These are phyloP conservation scores for Streptanthus diversifolius DNA, from an alignment of 345 rosid genomes.

Conservation along the genomic window DNA sequence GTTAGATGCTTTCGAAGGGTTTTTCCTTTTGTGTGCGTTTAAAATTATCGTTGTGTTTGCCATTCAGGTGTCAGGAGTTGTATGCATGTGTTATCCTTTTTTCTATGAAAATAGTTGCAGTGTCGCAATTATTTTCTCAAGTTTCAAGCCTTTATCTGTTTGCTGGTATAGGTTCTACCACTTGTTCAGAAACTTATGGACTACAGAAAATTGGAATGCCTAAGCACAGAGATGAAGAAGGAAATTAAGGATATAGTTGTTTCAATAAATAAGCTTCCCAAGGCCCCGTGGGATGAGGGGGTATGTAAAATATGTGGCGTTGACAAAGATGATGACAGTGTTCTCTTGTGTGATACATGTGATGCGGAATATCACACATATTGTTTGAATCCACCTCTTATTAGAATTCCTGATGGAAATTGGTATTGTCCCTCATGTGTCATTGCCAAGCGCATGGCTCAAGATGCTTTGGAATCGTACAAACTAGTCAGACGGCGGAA, in stretches of 20 bases:
- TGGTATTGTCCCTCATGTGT: slow-evolving; percentile 99
- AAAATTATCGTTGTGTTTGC: not conserved
- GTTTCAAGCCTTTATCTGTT: slow-evolving; percentile 15
- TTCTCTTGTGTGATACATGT: slow-evolving; percentile 91
- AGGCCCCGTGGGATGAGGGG: slow-evolving; percentile 99
- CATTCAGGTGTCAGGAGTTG: slow-evolving; percentile 8
- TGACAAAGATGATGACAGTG: slow-evolving; percentile 97
- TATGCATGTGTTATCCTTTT: slow-evolving; percentile 2
- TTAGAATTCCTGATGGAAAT: slow-evolving; percentile 94
- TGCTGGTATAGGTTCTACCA: slow-evolving; percentile 61
- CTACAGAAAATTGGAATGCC: slow-evolving; percentile 54
- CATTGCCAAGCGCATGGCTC: slow-evolving; percentile 46
- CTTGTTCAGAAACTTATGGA: slow-evolving; percentile 60
- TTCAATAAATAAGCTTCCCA: slow-evolving; percentile 69
- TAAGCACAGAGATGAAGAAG: slow-evolving; percentile 56
- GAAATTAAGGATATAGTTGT: slow-evolving; percentile 66
- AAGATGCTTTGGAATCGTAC: slow-evolving; percentile 46
- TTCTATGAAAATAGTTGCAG: slow-evolving; percentile 6
- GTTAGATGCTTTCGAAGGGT: slow-evolving; percentile 7
- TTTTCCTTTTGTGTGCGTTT: slow-evolving; percentile 10
- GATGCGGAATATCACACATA: slow-evolving; percentile 98
- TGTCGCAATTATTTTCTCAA: slow-evolving; percentile 4
- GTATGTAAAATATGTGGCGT: slow-evolving; percentile 97
- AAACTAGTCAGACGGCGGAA: slow-evolving; percentile 40
- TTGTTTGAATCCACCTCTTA: slow-evolving; percentile 96